A percentile compares a stretch with the other conserved stretches of the same genome.
These are phyloP conservation scores for Brassica nigra DNA, from an alignment of 345 rosid genomes.

Conservation along the genomic window DNA sequence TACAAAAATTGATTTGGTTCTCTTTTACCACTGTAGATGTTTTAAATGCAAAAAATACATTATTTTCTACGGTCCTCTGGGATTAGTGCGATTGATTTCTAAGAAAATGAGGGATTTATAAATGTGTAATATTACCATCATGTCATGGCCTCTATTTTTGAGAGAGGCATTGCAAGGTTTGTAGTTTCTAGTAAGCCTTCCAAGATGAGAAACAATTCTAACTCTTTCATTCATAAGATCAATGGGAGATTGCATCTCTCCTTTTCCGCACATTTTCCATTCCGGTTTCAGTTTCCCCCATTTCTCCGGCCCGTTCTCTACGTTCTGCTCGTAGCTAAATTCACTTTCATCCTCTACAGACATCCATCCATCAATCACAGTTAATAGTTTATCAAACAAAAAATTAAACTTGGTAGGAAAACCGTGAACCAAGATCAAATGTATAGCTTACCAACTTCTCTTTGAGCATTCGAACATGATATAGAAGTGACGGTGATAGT, in stretches of 20 bases:
- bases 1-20: not conserved
- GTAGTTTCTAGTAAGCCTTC: conserved; percentile 55
- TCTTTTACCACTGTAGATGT: not conserved
- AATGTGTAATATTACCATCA: conserved; percentile 53
- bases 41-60: not conserved
- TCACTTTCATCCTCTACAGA: conserved; percentile 66
- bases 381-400: not conserved
- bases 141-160: conserved; percentile 83
- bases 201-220: conserved; percentile 50
- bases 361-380: not conserved
- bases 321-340: conserved; percentile 47
- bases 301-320: conserved; percentile 53
- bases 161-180: conserved; percentile 59
- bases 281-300: conserved; percentile 76
- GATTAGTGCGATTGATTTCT: not conserved
- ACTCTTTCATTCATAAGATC: conserved; percentile 64
- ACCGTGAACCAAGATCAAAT: not conserved
- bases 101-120: not conserved
- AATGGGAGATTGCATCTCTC: conserved; percentile 84
- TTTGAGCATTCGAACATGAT: conserved; percentile 17
- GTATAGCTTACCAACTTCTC: conserved; percentile 39
- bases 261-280: conserved; percentile 65
- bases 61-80: not conserved
- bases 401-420: not conserved
- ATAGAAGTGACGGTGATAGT: conserved; percentile 6